Evolutionary conservation across 2,329 filamentous ascomycete species (phyloP).

Genomic region (Fusarium sp.): DNA sequence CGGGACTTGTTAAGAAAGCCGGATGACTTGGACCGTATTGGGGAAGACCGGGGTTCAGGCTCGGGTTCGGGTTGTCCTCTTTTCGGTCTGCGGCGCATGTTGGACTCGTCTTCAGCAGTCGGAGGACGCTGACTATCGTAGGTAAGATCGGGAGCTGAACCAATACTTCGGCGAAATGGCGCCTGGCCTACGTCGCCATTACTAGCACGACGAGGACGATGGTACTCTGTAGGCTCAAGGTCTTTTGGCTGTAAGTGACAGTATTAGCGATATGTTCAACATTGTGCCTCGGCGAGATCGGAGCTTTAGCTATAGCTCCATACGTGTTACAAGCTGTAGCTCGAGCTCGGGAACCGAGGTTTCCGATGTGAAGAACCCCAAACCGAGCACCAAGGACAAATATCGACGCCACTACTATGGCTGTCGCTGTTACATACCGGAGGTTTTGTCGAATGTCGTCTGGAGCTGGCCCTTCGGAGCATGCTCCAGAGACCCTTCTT

Average conservation of each 20-base stretch:
- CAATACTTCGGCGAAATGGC: constrained; percentile 42
- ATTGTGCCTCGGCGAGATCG: constrained; percentile 9
- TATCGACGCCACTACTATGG: neutral
- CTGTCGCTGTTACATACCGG: constrained; percentile 29
- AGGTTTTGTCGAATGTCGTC: constrained; percentile 32
- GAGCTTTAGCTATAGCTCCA: constrained; percentile 21
- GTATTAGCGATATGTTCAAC: constrained; percentile 14
- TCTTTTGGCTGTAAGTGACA: constrained; percentile 17
- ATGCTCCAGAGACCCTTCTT: constrained; percentile 60
- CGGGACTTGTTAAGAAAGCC: constrained; percentile 25
- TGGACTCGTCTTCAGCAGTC: constrained; percentile 32
- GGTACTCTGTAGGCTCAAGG: constrained; percentile 30
- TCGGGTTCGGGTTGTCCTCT: constrained; percentile 49
- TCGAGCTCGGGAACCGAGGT: constrained; percentile 10
- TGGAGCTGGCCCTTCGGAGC: constrained; percentile 58
- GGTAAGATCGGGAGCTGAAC: constrained; percentile 49
- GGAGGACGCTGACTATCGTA: constrained; percentile 29
- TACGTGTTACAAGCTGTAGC: constrained; percentile 14
- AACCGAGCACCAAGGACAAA: neutral
- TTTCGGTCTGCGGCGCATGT: constrained; percentile 53
- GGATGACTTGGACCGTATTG: constrained; percentile 27
- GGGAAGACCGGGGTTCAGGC: constrained; percentile 24
- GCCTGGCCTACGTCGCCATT: constrained; percentile 22
- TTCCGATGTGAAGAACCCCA: neutral
- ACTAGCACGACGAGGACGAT: constrained; percentile 32